A percentile compares a stretch with the other conserved stretches of the same genome.
Conservation (phyloP, 2,329 filamentous ascomycete species). For the Penicillium vulpinum region DNA sequence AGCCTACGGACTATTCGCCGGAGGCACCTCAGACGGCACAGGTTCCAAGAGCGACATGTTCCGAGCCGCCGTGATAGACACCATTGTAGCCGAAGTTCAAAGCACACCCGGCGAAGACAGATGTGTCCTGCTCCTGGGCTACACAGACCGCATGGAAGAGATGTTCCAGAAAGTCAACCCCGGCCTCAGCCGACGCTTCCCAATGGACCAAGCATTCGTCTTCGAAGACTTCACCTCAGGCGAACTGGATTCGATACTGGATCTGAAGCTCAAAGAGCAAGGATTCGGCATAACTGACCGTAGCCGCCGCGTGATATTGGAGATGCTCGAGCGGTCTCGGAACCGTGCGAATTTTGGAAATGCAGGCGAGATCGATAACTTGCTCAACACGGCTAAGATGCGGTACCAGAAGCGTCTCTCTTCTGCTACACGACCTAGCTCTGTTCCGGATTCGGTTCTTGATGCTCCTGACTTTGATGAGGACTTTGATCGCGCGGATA, state of each 20-base stretch:
- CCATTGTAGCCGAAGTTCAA: slow-evolving; percentile 72
- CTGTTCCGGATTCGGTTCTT: slow-evolving; percentile 3
- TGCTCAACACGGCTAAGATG: slow-evolving; percentile 60
- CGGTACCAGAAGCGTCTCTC: slow-evolving; percentile 50
- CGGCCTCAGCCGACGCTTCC: slow-evolving; percentile 66
- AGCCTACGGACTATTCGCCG: slow-evolving; percentile 65
- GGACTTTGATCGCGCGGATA: slow-evolving; percentile 57
- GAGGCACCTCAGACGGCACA: slow-evolving; percentile 26
- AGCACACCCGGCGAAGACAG: slow-evolving; percentile 69
- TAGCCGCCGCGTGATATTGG: slow-evolving; percentile 57
- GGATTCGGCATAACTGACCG: slow-evolving; percentile 55
- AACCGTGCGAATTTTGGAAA: slow-evolving; percentile 71
- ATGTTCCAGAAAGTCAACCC: slow-evolving; percentile 77
- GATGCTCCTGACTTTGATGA: slow-evolving; percentile 55
- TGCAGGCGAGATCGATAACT: slow-evolving; percentile 70
- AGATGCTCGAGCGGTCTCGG: slow-evolving; percentile 61
- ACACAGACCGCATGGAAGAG: slow-evolving; percentile 66
- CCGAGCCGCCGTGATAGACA: slow-evolving; percentile 69
- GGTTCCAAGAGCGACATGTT: slow-evolving; percentile 48
- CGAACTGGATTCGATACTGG: slow-evolving; percentile 61
- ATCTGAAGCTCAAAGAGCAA: slow-evolving; percentile 61
- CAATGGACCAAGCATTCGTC: slow-evolving; percentile 60
- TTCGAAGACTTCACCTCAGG: slow-evolving; percentile 68
- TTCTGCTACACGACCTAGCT: slow-evolving; percentile 15
- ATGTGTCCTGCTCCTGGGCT: slow-evolving; percentile 70